Percentiles rank a stretch among this genome's conserved stretches.
Evolutionary conservation across 208 protist species (phyloP).

Genomic region (Leishmania lainsoni): DNA sequence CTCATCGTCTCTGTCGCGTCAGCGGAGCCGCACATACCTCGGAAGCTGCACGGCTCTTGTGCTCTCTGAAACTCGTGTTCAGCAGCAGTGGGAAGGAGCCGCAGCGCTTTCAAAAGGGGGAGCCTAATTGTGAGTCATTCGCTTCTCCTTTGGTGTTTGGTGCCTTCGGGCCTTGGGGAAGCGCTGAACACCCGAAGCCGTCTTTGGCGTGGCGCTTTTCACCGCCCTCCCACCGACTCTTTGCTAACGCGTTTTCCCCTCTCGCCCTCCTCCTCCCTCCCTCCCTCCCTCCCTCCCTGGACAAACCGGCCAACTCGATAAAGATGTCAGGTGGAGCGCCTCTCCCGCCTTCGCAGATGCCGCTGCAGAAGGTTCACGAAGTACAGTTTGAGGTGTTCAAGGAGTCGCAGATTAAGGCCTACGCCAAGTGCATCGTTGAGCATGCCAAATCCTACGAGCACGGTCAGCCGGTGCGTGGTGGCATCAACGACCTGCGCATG

Average conservation of each 20-base stretch:
- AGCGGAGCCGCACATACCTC: neutral
- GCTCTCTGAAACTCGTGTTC: neutral
- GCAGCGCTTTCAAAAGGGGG: neutral
- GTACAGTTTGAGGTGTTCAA: slow-evolving; percentile 91
- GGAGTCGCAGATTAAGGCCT: slow-evolving; percentile 85
- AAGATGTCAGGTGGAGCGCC: slow-evolving; percentile 83
- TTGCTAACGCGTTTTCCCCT: too few species aligned
- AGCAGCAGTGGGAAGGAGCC: neutral
- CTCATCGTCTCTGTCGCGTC: neutral
- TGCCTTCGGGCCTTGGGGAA: neutral
- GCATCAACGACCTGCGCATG: slow-evolving; percentile 91
- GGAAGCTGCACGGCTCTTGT: neutral
- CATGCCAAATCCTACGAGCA: slow-evolving; percentile 88
- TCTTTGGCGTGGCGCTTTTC: neutral
- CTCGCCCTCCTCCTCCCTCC: too few species aligned
- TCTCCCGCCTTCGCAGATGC: slow-evolving; percentile 79
- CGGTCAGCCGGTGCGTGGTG: slow-evolving; percentile 76
- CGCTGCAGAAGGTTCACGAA: slow-evolving; percentile 73
- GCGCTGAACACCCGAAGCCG: neutral
- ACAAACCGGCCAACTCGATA: neutral
- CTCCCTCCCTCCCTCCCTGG: neutral
- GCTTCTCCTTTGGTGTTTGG: neutral
- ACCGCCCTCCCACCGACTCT: neutral
- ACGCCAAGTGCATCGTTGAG: slow-evolving; percentile 83
- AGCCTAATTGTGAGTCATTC: neutral